These are phyloP conservation scores for Pythium rhizo-oryzae DNA, from an alignment of 352 stramenopile species.

Conservation along the genomic window DNA sequence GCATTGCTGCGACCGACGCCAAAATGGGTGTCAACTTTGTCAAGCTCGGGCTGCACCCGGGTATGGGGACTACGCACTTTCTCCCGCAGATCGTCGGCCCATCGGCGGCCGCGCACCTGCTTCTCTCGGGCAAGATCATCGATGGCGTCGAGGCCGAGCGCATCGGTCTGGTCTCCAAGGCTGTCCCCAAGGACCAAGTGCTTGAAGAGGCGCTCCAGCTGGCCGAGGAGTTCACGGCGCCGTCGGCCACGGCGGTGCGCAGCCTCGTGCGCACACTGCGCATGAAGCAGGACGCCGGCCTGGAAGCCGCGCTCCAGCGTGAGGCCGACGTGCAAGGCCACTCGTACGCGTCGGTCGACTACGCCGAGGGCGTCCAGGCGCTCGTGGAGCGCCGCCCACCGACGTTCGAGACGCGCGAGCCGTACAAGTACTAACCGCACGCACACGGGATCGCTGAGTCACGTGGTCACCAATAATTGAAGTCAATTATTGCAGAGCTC, in stretches of 20 bases:
- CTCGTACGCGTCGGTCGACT: constrained; percentile 81
- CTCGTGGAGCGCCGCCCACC: constrained; percentile 65
- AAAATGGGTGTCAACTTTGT: constrained; percentile 91
- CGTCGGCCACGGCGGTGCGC: constrained; percentile 72
- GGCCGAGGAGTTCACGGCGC: constrained; percentile 55
- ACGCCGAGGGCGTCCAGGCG: constrained; percentile 79
- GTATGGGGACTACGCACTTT: constrained; percentile 89
- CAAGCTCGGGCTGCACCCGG: constrained; percentile 83
- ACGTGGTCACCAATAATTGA: background rate
- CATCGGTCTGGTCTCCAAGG: constrained; percentile 56
- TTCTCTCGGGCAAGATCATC: constrained; percentile 79
- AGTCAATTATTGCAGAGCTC: background rate
- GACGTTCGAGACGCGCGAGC: constrained; percentile 51
- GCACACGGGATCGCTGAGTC: too few relatives aligned
- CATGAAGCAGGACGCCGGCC: constrained; percentile 61
- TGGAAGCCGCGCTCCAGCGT: constrained; percentile 63
- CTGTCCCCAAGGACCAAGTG: constrained; percentile 45
- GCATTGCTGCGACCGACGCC: constrained; percentile 58
- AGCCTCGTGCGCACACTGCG: constrained; percentile 68
- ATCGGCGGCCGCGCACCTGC: constrained; percentile 66
- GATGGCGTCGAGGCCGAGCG: constrained; percentile 56
- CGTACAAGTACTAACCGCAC: constrained; percentile 35
- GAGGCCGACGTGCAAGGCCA: constrained; percentile 82
- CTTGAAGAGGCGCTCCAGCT: constrained; percentile 56
- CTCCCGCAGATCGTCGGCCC: constrained; percentile 65